Conservation (phyloP, 2,329 filamentous ascomycete genomes). For the Ophiostoma australiae region DNA sequence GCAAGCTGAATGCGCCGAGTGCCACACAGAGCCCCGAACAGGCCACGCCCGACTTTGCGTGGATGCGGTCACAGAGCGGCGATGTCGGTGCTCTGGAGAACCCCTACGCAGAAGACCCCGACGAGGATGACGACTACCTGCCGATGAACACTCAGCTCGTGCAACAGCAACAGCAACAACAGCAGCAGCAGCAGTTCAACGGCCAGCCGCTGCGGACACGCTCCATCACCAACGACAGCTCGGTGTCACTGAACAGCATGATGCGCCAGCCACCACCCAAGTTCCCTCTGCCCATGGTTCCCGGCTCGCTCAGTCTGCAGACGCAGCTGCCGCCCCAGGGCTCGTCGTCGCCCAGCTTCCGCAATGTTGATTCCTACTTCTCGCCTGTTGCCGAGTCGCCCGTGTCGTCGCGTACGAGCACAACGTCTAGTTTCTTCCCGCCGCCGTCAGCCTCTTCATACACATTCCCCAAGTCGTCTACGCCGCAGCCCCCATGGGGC, state of each 20-base stretch:
- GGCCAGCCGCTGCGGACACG: conserved; percentile 57
- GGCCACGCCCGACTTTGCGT: conserved; percentile 69
- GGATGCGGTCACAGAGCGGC: conserved; percentile 62
- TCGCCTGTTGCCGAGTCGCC: conserved; percentile 80
- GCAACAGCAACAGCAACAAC: conserved; percentile 36
- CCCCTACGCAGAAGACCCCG: conserved; percentile 65
- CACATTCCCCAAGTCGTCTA: conserved; percentile 69
- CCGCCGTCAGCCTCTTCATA: conserved; percentile 40
- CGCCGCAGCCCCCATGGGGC: conserved; percentile 50
- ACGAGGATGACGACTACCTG: conserved; percentile 57
- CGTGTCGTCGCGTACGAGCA: conserved; percentile 68
- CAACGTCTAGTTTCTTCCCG: conserved; percentile 66
- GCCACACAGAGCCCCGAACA: conserved; percentile 41
- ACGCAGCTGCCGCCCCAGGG: conserved; percentile 42
- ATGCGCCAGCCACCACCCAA: conserved; percentile 61
- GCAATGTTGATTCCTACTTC: conserved; percentile 81
- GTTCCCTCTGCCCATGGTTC: conserved; percentile 61
- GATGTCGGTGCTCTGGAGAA: conserved; percentile 59
- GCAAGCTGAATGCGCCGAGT: conserved; percentile 54
- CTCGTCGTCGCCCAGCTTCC: conserved; percentile 56
- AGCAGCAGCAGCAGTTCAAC: conserved; percentile 36
- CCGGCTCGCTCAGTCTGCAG: conserved; percentile 63
- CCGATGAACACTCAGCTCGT: conserved; percentile 35
- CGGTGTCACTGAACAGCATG: conserved; percentile 38
- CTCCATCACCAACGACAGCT: conserved; percentile 3